These are phyloP conservation scores for Teunomyces cretensis DNA, from an alignment of 805 yeast species.

Conservation along the genomic window DNA sequence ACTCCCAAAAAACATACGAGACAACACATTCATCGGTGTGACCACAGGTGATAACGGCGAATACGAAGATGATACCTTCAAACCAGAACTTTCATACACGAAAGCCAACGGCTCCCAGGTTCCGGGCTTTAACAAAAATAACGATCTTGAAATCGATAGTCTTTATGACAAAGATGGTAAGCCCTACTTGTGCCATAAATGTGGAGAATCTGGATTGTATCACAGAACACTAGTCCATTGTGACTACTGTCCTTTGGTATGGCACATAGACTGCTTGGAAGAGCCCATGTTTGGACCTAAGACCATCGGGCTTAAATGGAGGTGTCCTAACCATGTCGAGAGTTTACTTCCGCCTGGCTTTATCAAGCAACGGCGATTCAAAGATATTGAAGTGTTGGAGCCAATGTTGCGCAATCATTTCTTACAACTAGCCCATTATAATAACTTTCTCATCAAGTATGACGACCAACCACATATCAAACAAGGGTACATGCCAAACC, in stretches of 20 bases:
- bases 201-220: constrained; percentile 67
- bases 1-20: constrained; percentile 69
- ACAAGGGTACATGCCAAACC: constrained; percentile 15
- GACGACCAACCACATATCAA: constrained; percentile 34
- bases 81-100: constrained; percentile 48
- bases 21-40: constrained; percentile 67
- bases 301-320: constrained; percentile 79
- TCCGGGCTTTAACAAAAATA: constrained; percentile 40
- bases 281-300: constrained; percentile 75
- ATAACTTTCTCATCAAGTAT: constrained; percentile 32
- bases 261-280: constrained; percentile 87
- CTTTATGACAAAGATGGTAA: constrained; percentile 68
- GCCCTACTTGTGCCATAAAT: constrained; percentile 70
- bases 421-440: constrained; percentile 22
- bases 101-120: constrained; percentile 35
- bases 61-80: constrained; percentile 52
- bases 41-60: constrained; percentile 66
- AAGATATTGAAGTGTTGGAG: constrained; percentile 52
- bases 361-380: constrained; percentile 43
- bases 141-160: constrained; percentile 58
- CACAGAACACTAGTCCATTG: constrained; percentile 62
- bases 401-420: constrained; percentile 44
- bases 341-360: constrained; percentile 42
- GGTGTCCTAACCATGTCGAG: constrained; percentile 83
- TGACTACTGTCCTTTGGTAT: constrained; percentile 76